Base-by-base conservation (phyloP, 1,139 yeast species). In the Komagataea norvegica region DNA sequence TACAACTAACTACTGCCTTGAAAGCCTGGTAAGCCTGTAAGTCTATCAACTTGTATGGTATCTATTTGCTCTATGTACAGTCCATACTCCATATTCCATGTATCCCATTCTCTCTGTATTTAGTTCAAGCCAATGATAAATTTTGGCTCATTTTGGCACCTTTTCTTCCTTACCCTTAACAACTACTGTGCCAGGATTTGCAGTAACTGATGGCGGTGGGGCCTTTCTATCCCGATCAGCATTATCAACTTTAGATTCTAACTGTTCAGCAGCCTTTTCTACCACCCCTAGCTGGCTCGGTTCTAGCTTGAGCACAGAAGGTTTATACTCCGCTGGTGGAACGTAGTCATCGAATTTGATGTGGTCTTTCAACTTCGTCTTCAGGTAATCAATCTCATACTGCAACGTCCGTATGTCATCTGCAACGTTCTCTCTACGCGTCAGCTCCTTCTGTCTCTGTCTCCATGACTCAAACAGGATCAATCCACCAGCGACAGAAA, bases 401-500 rank as follows among this genome's bases (percentile, higher is more conserved):
- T 84, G 93, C 19, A 85, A 61, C 2, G 77, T 70, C 32, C 70
- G 59, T 36, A 85, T 79, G 55, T 84, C 93, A 52, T 79, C 88
- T 11, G 77, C 76, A 14, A 83, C 70, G 1, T 73, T 68, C 43
- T 78, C 87, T 42, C 81, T 69, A 43, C 87, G 72, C 29, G 67
- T 67, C 36, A 64, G 57, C 44, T 80, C 86, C 62, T 83, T 82
- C 51, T 74, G 72, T 27, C 87, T 66, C 34, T 86, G 77, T 47
- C 91, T 68, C 50, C 72, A 68, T 33, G 85, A 72, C 55, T 87
- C 96, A 56, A 72, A 85, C 19, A 86, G 56, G n/a, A 87, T 79
- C 37, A 84, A 67, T 1, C 81, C 72, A 6, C 94, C 94, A 3
- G 94, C 95, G 18, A 86, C 93, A 74, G 91, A 29, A 65, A 87